A percentile compares a stretch with the other conserved stretches of the same genome.
phyloP scores from a whole-genome alignment of 768 basidiomycete species.

The Coprinopsis marcescibilis region DNA sequence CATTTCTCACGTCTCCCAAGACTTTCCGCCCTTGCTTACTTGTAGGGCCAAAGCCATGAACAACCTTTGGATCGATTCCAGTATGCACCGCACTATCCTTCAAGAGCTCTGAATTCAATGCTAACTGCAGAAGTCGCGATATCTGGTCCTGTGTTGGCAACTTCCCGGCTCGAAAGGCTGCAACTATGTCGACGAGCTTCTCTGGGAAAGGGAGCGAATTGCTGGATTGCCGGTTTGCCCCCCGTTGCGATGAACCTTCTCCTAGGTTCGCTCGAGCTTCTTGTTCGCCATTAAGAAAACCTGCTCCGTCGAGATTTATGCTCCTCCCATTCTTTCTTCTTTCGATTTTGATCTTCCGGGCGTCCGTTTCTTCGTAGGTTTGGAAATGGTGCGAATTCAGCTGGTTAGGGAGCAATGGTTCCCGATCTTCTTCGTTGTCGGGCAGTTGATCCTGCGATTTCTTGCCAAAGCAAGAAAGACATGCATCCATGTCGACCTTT shows the following conservation, averaged over 20 bases:
- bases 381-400: neutral
- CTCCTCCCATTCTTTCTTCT: neutral
- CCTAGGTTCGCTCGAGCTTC: neutral
- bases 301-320: neutral
- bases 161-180: slow-evolving; percentile 32
- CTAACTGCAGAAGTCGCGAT: slow-evolving; percentile 18
- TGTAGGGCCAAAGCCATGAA: slow-evolving; percentile 20
- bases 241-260: neutral
- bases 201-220: slow-evolving; percentile 10
- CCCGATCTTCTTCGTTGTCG: neutral
- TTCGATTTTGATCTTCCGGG: neutral
- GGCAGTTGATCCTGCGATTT: neutral
- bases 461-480: neutral
- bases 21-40: slow-evolving; percentile 25
- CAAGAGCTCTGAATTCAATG: slow-evolving; percentile 25
- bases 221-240: neutral
- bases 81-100: slow-evolving; percentile 9
- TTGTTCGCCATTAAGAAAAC: neutral
- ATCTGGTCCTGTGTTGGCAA: slow-evolving; percentile 35
- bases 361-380: neutral
- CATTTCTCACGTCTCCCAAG: slow-evolving; percentile 21
- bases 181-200: slow-evolving; percentile 29
- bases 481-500: neutral
- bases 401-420: slow-evolving; percentile 3
- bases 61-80: neutral